These are phyloP conservation scores for Schwanniomyces yamadae DNA, from an alignment of 805 yeast genomes.

Conservation along the genomic window DNA sequence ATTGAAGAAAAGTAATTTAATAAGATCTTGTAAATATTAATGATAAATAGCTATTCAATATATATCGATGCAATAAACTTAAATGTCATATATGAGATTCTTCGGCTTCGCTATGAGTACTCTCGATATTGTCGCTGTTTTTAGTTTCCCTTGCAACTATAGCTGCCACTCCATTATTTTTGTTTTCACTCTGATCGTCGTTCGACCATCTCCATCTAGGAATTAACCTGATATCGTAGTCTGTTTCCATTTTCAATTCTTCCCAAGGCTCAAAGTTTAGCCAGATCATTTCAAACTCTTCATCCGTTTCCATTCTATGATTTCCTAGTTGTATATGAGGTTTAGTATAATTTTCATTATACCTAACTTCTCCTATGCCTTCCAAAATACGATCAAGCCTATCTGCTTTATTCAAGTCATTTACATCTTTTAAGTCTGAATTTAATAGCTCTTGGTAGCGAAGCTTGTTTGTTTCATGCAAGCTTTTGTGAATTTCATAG, in stretches of 20 bases:
- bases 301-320: constrained; percentile 36
- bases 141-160: not conserved
- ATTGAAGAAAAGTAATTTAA: constrained; percentile 18
- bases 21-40: constrained; percentile 7
- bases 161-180: not conserved
- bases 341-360: constrained; percentile 30
- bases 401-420: constrained; percentile 36
- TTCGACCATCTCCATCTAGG: constrained; percentile 21
- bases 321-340: constrained; percentile 39
- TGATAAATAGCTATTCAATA: not conserved
- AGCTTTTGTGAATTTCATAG: constrained; percentile 27
- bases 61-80: constrained; percentile 1
- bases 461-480: constrained; percentile 23
- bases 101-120: constrained; percentile 4
- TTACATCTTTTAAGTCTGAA: constrained; percentile 28
- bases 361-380: constrained; percentile 22
- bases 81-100: constrained; percentile 7
- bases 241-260: constrained; percentile 39
- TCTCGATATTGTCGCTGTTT: constrained; percentile 1
- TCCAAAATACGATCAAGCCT: constrained; percentile 36
- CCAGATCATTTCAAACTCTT: constrained; percentile 46
- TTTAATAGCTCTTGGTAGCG: constrained; percentile 19
- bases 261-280: constrained; percentile 46
- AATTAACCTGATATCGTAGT: constrained; percentile 38
- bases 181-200: constrained; percentile 3